Conservation (phyloP, 179 eudicot species). For the Silene coronaria region DNA sequence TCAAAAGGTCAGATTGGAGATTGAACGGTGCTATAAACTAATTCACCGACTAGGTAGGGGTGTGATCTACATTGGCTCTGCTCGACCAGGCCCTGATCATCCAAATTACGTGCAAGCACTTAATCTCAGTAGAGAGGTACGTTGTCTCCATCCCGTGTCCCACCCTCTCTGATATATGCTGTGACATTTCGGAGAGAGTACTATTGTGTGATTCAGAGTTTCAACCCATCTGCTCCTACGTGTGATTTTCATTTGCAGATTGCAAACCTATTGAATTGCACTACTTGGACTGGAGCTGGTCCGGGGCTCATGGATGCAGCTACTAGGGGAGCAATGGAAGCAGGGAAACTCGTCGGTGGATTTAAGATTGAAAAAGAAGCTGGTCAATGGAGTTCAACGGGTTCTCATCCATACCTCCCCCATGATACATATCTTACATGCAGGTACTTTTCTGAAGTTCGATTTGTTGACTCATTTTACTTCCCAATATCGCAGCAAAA, state of each 20-base stretch:
- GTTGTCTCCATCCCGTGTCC: conserved; percentile 15
- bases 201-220: too few species aligned
- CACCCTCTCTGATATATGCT: background rate
- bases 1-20: conserved; percentile 74
- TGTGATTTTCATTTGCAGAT: conserved; percentile 33
- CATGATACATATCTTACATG: conserved; percentile 72
- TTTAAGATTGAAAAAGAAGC: conserved; percentile 92
- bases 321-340: conserved; percentile 71
- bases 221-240: background rate
- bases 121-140: conserved; percentile 63
- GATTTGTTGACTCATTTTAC: background rate
- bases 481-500: background rate
- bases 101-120: conserved; percentile 61
- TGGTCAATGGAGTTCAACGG: conserved; percentile 76
- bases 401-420: conserved; percentile 75
- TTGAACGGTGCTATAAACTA: conserved; percentile 72
- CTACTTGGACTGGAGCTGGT: conserved; percentile 96
- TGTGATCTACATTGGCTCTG: conserved; percentile 83
- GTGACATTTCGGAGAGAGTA: too few species aligned
- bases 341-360: conserved; percentile 84
- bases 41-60: conserved; percentile 87
- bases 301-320: conserved; percentile 99
- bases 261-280: conserved; percentile 64
- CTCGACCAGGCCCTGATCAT: conserved; percentile 66
- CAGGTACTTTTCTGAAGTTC: conserved; percentile 38